Base-by-base conservation (phyloP, 345 rosid genomes). In the Salix suchowensis region DNA sequence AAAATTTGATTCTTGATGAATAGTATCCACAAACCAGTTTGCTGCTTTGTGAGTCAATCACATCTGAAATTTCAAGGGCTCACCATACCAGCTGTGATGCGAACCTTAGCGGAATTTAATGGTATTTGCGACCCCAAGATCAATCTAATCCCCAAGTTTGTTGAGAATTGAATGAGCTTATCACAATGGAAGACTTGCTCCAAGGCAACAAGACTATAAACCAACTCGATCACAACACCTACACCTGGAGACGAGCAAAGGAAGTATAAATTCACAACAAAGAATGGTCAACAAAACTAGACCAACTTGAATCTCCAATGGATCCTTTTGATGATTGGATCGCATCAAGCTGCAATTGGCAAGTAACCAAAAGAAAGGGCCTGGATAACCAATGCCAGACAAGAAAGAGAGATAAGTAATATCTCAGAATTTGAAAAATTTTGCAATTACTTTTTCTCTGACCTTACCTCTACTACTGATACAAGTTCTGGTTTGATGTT, bases 401-500 rank as follows among this genome's bases (percentile, higher is more conserved):
- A 50, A 62, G 8, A 13, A 3, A 32, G 34, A 66, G 19, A 71
- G 36, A 10, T 7, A 34, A 30, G 8, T 13, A 52, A 11, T 37
- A 13, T 28, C 42, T 36, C 21, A 64, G 28, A 36, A 28, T 50
- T 9, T 52, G 23, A 66, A 48, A 48, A 18, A 10, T 2, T 4
- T 6, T 30, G 39, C 54, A 71, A 9, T 9, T 62, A 75, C 15
- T 71, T 61, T 28, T 62, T 76, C 39, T 65, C 37, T 7, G 71
- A n/a, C 64, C 72, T 85, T 82, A 92, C 99, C 97, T 94, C 94
- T 30, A 98, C 99, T 54, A 93, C 28, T 58, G 95, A 81, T 34
- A 93, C 98, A 81, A 93, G 95, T 78, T 91, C 98, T 62, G 98
- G 97, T 77, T 91, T 90, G n/a, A 93, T 91, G 82, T 87, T 86